phyloP scores from a whole-genome alignment of 371 early-diverging fungal genomes.

The Mortierella sp. region DNA sequence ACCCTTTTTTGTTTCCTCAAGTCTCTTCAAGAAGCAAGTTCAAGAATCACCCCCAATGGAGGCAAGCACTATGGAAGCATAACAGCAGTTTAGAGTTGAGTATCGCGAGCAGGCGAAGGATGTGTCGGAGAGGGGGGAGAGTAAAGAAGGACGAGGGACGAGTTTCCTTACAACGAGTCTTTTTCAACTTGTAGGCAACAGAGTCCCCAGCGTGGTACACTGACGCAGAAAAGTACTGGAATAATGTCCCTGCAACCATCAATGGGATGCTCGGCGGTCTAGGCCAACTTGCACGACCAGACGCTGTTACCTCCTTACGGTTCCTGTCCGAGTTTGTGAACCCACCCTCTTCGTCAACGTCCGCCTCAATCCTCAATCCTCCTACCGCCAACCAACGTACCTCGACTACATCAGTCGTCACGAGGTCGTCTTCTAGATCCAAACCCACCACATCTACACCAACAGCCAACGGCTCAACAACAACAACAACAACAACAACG shows the following conservation, averaged over 20 bases:
- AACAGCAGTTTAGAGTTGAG: no score
- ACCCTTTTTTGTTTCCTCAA: slow-evolving; percentile 2
- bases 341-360: slow-evolving; percentile 40
- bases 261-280: slow-evolving; percentile 94
- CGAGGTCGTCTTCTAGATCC: no score
- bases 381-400: slow-evolving; percentile 52
- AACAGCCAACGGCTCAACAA: no score
- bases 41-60: slow-evolving; percentile 19
- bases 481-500: neutral
- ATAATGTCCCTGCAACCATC: slow-evolving; percentile 73
- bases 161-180: no score
- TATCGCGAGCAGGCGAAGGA: no score
- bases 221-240: slow-evolving; percentile 93
- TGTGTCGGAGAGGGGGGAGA: neutral
- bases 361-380: slow-evolving; percentile 54
- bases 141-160: neutral
- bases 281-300: slow-evolving; percentile 76
- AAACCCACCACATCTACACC: no score
- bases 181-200: slow-evolving; percentile 40
- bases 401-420: no score
- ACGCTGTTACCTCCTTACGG: slow-evolving; percentile 72
- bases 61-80: slow-evolving; percentile 12
- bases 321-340: slow-evolving; percentile 75
- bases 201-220: slow-evolving; percentile 74
- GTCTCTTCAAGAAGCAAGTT: no score